Percentiles rank a stretch among this genome's conserved stretches.
phyloP scores from a whole-genome alignment of 208 protist species.

The Zelonia costaricensis region DNA sequence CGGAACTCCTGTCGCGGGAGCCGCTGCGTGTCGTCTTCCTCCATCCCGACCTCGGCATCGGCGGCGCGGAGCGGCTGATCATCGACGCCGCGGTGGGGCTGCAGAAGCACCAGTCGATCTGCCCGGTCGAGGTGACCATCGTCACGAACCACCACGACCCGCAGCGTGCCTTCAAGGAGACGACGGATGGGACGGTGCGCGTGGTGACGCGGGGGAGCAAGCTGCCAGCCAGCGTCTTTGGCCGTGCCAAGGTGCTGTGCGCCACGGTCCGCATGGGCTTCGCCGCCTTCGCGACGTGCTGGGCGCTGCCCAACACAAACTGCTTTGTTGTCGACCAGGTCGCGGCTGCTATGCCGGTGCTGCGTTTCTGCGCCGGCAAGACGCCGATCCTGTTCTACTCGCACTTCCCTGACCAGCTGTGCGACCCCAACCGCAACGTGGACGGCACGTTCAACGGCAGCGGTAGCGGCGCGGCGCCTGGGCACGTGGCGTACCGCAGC shows the following conservation, averaged over 20 bases:
- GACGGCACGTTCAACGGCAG: slow-evolving; percentile 29
- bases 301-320: slow-evolving; percentile 50
- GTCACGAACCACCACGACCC: slow-evolving; percentile 95
- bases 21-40: slow-evolving; percentile 87
- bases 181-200: slow-evolving; percentile 85
- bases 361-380: slow-evolving; percentile 48
- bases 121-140: slow-evolving; percentile 61
- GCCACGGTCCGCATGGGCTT: slow-evolving; percentile 86
- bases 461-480: slow-evolving; percentile 1
- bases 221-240: slow-evolving; percentile 85
- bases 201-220: slow-evolving; percentile 87
- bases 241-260: slow-evolving; percentile 84
- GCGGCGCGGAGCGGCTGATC: slow-evolving; percentile 98
- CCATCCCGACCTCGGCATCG: slow-evolving; percentile 97
- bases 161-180: slow-evolving; percentile 94
- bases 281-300: slow-evolving; percentile 59
- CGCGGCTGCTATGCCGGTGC: slow-evolving; percentile 85
- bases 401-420: slow-evolving; percentile 98
- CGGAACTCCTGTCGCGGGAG: slow-evolving; percentile 13
- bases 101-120: slow-evolving; percentile 66
- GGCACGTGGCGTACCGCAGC: slow-evolving; percentile 79
- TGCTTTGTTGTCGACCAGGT: slow-evolving; percentile 95
- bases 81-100: slow-evolving; percentile 95
- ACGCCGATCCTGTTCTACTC: slow-evolving; percentile 97
- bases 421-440: slow-evolving; percentile 71